Conservation (phyloP, 139 green algal genomes). For the Chlorella sp. region DNA sequence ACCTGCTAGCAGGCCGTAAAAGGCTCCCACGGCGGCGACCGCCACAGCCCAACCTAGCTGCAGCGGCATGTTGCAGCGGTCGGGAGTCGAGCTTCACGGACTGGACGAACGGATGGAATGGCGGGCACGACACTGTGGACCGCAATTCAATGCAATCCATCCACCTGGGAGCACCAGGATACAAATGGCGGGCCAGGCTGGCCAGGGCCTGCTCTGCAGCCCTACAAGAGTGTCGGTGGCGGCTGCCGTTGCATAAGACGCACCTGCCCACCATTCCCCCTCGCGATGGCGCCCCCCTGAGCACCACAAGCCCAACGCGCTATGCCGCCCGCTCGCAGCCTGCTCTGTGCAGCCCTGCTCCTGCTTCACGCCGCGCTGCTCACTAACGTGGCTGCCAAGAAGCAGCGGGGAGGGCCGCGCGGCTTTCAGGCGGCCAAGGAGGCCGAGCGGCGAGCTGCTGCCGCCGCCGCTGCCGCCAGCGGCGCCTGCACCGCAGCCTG, state of each 20-base stretch:
- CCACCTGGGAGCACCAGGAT: too few relatives aligned
- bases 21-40: conserved; percentile 24
- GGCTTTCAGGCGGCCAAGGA: conserved; percentile 39
- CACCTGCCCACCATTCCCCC: too few relatives aligned
- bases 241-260: too few relatives aligned
- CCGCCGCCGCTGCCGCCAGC: not conserved
- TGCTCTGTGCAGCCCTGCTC: conserved; percentile 9
- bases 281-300: too few relatives aligned
- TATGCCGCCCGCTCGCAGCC: not conserved
- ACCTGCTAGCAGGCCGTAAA: conserved; percentile 36
- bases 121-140: too few relatives aligned
- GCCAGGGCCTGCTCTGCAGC: not conserved
- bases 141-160: too few relatives aligned
- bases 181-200: too few relatives aligned
- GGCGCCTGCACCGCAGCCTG: not conserved
- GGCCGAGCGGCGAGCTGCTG: conserved; percentile 1
- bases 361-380: not conserved
- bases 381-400: not conserved
- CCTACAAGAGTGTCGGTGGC: not conserved
- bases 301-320: too few relatives aligned
- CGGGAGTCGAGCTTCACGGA: too few relatives aligned
- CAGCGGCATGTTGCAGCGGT: not conserved
- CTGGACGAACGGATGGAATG: too few relatives aligned
- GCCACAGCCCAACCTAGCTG: conserved; percentile 35
- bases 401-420: not conserved